Percentiles rank a stretch among this genome's conserved stretches.
phyloP scores from a whole-genome alignment of 2,329 filamentous ascomycete species.

The Pestalotiopsis sp. region DNA sequence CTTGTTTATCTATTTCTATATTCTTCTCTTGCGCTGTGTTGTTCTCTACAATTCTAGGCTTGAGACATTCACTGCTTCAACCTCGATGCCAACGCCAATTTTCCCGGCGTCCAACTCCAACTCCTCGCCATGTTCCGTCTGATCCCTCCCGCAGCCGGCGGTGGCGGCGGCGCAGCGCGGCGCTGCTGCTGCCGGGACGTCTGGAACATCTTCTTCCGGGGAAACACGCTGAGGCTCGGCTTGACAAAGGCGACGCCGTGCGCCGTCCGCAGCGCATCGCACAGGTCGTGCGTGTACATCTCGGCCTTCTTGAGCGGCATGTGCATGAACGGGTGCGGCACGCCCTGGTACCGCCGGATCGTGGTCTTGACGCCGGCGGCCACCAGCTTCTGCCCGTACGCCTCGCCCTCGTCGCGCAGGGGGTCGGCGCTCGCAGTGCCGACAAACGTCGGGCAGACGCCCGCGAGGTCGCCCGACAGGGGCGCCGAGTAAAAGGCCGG shows the following conservation, averaged over 20 bases:
- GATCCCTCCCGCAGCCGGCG: background rate
- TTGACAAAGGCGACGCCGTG: background rate
- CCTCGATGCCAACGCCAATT: background rate
- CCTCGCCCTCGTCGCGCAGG: conserved; percentile 9
- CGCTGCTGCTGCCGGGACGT: background rate
- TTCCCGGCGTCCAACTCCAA: conserved; percentile 7
- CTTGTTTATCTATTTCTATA: background rate
- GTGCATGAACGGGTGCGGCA: conserved; percentile 14
- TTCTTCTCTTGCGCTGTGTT: background rate
- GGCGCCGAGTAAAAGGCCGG: conserved; percentile 7
- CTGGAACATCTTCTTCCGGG: background rate
- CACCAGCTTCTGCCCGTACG: conserved; percentile 11
- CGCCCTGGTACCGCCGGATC: conserved; percentile 1
- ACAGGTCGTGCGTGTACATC: conserved; percentile 9
- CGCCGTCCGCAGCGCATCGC: conserved; percentile 4
- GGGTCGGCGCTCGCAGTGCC: conserved; percentile 10
- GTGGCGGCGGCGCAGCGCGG: background rate
- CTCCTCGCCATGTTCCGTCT: background rate
- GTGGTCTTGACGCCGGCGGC: conserved; percentile 11
- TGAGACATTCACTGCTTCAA: background rate
- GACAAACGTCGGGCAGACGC: conserved; percentile 8
- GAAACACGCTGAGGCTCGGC: background rate
- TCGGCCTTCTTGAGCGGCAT: conserved; percentile 11
- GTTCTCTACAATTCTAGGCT: background rate
- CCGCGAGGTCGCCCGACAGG: background rate